Conservation (phyloP, 495 filamentous ascomycete genomes). For the Amniculicola lignicola region DNA sequence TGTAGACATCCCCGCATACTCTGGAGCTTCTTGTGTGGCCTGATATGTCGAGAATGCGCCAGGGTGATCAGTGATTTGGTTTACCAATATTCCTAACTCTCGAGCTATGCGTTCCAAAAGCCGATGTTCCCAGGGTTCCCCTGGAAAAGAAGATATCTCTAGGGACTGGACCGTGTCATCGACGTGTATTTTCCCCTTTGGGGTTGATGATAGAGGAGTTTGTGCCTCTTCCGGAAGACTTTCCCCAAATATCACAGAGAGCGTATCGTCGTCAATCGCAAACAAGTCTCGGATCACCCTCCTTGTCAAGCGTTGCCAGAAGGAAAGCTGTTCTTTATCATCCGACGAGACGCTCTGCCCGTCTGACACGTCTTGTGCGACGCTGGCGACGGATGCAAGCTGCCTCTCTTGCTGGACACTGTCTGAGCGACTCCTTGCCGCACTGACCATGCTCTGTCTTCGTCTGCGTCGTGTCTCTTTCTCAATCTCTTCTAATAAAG, state of each 20-base stretch:
- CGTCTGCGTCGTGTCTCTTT: conserved; percentile 66
- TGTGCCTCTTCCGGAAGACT: conserved; percentile 61
- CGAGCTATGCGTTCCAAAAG: conserved; percentile 79
- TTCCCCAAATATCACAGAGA: conserved; percentile 87
- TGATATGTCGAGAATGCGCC: conserved; percentile 79
- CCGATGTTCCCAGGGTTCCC: conserved; percentile 63
- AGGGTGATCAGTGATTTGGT: conserved; percentile 75
- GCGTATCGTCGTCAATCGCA: conserved; percentile 80
- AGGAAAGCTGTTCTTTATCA: conserved; percentile 52
- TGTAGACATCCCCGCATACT: conserved; percentile 54
- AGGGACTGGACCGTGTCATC: conserved; percentile 36
- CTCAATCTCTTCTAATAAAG: conserved; percentile 83
- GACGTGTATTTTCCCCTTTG: conserved; percentile 37
- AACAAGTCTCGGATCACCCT: conserved; percentile 85
- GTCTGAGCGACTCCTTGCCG: conserved; percentile 34
- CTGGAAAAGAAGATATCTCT: conserved; percentile 39
- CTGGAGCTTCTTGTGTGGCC: conserved; percentile 36
- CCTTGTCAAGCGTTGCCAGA: conserved; percentile 79
- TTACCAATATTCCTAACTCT: conserved; percentile 78
- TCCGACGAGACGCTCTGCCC: conserved; percentile 36
- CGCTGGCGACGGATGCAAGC: conserved; percentile 17
- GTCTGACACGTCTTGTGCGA: conserved; percentile 34
- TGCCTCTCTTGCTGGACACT: conserved; percentile 22
- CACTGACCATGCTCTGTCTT: conserved; percentile 44
- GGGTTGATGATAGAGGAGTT: not conserved